Conservation (phyloP, 1,139 yeast species). For the Kodamaea derodonti region DNA sequence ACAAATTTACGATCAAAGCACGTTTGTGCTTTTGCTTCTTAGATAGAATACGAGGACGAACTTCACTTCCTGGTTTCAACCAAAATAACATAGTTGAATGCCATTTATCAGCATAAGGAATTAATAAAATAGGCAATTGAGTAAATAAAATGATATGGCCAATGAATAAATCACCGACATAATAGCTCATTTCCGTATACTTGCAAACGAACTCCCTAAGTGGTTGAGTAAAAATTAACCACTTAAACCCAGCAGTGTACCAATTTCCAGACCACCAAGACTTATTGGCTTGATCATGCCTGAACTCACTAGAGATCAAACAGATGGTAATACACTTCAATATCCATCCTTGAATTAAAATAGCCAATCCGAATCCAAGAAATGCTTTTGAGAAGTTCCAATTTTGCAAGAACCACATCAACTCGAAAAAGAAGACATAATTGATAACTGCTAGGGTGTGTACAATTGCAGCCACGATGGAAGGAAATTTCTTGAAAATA, state of each 20-base stretch:
- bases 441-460: conserved; percentile 41
- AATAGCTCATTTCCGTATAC: conserved; percentile 50
- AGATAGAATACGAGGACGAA: conserved; percentile 36
- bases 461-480: conserved; percentile 39
- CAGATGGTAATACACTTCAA: conserved; percentile 36
- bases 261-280: conserved; percentile 75
- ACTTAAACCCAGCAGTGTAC: conserved; percentile 51
- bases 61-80: conserved; percentile 62
- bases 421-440: conserved; percentile 44
- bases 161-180: conserved; percentile 48
- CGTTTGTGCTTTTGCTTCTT: conserved; percentile 30
- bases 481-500: conserved; percentile 36
- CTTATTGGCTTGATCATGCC: conserved; percentile 45
- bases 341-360: conserved; percentile 41
- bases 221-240: conserved; percentile 50
- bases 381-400: conserved; percentile 49
- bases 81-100: conserved; percentile 80
- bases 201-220: conserved; percentile 53
- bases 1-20: conserved; percentile 30
- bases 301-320: conserved; percentile 47
- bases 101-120: conserved; percentile 65
- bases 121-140: conserved; percentile 50
- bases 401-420: conserved; percentile 50
- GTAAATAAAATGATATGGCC: conserved; percentile 50
- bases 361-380: conserved; percentile 42